Percentiles rank a stretch among this genome's conserved stretches.
Evolutionary conservation across 202 grass and related monocot species (phyloP).

Genomic region (Zoysia matrella): DNA sequence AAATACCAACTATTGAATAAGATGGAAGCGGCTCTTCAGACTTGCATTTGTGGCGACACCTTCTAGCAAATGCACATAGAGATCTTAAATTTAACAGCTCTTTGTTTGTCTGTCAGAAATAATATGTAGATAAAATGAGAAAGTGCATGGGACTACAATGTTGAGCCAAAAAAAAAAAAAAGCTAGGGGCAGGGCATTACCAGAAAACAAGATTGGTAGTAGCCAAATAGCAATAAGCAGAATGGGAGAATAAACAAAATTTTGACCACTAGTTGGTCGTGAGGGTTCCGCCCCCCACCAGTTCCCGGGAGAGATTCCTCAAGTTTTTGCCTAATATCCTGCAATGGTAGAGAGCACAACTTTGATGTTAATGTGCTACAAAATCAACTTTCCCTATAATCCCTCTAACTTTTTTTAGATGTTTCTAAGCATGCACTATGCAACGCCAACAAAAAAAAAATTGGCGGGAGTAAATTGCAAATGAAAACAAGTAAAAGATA

Average conservation of each 20-base stretch:
- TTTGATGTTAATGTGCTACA: constrained; percentile 11
- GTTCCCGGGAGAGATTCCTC: constrained; percentile 85
- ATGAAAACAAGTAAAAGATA: constrained; percentile 31
- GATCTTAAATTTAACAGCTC: constrained; percentile 50
- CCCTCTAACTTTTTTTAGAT: too few relatives aligned
- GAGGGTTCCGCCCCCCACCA: constrained; percentile 66
- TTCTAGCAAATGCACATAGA: constrained; percentile 73
- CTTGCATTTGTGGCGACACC: constrained; percentile 65
- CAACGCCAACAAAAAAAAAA: too few relatives aligned
- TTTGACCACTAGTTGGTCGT: constrained; percentile 66
- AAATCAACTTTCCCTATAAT: constrained; percentile 10
- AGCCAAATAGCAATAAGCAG: constrained; percentile 68
- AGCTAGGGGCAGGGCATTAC: constrained; percentile 42
- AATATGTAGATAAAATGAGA: constrained; percentile 29
- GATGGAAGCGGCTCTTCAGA: constrained; percentile 71
- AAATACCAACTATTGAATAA: constrained; percentile 74
- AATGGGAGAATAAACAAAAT: constrained; percentile 79
- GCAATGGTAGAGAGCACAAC: constrained; percentile 21
- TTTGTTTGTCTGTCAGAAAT: constrained; percentile 68
- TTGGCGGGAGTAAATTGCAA: not conserved
- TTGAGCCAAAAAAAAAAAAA: constrained; percentile 29
- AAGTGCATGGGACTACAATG: constrained; percentile 8
- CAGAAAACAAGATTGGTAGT: constrained; percentile 79
- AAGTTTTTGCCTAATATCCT: constrained; percentile 82
- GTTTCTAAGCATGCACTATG: too few relatives aligned